Conservation (phyloP, 805 yeast species). For the Lipomyces sp. region DNA sequence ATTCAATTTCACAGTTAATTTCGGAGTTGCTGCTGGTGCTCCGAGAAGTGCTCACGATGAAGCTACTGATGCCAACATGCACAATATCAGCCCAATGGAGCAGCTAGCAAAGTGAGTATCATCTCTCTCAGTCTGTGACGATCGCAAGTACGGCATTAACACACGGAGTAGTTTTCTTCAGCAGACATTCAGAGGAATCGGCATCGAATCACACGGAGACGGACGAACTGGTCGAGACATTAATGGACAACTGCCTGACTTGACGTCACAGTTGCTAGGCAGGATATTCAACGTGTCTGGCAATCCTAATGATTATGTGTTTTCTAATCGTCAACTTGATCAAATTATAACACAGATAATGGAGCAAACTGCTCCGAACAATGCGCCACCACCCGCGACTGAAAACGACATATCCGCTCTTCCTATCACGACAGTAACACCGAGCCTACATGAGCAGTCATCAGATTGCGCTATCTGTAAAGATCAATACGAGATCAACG, state of each 20-base stretch:
- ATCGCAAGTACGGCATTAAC: background rate
- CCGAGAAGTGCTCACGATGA: background rate
- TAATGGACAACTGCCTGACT: background rate
- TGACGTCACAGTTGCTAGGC: constrained; percentile 17
- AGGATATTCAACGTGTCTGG: constrained; percentile 31
- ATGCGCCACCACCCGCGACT: constrained; percentile 36
- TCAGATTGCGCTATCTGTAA: constrained; percentile 38
- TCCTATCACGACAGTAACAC: constrained; percentile 10
- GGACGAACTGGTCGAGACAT: background rate
- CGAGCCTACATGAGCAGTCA: constrained; percentile 16
- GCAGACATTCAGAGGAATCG: constrained; percentile 23
- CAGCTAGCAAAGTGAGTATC: constrained; percentile 21
- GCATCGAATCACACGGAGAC: background rate
- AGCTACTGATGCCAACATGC: constrained; percentile 2
- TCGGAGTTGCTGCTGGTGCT: background rate
- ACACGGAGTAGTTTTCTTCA: constrained; percentile 31
- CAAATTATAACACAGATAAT: constrained; percentile 36
- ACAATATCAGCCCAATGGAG: constrained; percentile 24
- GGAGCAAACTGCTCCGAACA: constrained; percentile 32
- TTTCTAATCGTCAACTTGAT: constrained; percentile 35
- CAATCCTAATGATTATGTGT: constrained; percentile 34
- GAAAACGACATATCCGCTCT: constrained; percentile 22
- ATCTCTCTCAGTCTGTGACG: background rate
- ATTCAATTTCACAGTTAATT: constrained; percentile 1
- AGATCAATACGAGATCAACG: constrained; percentile 26